These are phyloP conservation scores for Clonostachys byssicola DNA, from an alignment of 2,329 filamentous ascomycete genomes.

Conservation along the genomic window DNA sequence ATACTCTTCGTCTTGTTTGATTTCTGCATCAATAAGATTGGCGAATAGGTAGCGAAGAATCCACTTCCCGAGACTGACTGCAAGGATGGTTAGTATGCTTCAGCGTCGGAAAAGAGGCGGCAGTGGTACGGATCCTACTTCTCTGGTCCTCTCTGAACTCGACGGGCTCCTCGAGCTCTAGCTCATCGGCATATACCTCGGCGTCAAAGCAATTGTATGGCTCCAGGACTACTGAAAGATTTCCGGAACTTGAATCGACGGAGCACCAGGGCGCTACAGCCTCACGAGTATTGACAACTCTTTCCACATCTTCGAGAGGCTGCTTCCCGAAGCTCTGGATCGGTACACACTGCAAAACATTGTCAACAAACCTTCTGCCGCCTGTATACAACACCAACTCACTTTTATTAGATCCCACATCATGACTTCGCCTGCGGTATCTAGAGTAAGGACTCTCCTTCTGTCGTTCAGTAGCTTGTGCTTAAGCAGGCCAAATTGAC, in stretches of 20 bases:
- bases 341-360: slow-evolving; percentile 63
- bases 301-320: slow-evolving; percentile 88
- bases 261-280: slow-evolving; percentile 95
- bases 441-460: slow-evolving; percentile 81
- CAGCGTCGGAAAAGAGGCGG: background rate
- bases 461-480: slow-evolving; percentile 89
- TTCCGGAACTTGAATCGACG: slow-evolving; percentile 88
- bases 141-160: slow-evolving; percentile 91
- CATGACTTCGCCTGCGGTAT: slow-evolving; percentile 91
- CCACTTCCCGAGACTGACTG: slow-evolving; percentile 97
- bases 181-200: slow-evolving; percentile 92
- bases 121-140: slow-evolving; percentile 20
- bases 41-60: slow-evolving; percentile 88
- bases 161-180: slow-evolving; percentile 66
- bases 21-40: slow-evolving; percentile 84
- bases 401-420: slow-evolving; percentile 92
- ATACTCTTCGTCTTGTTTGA: slow-evolving; percentile 72
- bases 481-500: slow-evolving; percentile 92
- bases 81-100: slow-evolving; percentile 11
- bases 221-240: slow-evolving; percentile 84
- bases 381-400: slow-evolving; percentile 11
- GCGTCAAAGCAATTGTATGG: slow-evolving; percentile 97
- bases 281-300: slow-evolving; percentile 80
- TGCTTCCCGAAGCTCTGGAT: slow-evolving; percentile 91
- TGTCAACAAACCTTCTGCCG: background rate